A percentile compares a stretch with the other conserved stretches of the same genome.
phyloP scores from a whole-genome alignment of 2,329 filamentous ascomycete species.

The Cordyceps pruinosa region DNA sequence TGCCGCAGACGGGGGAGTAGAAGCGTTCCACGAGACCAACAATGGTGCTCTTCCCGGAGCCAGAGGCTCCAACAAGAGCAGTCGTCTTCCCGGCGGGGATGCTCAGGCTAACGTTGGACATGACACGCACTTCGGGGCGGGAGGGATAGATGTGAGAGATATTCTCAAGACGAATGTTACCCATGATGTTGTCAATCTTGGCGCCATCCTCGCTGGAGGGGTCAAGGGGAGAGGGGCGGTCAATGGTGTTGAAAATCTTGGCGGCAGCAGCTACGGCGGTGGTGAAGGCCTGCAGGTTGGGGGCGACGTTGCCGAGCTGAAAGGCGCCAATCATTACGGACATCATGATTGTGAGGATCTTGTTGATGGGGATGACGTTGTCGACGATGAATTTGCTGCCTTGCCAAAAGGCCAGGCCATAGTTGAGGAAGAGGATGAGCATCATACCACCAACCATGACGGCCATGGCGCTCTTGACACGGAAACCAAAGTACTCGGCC shows the following conservation, averaged over 20 bases:
- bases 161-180: conserved; percentile 71
- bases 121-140: conserved; percentile 80
- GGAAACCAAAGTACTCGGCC: conserved; percentile 71
- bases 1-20: conserved; percentile 79
- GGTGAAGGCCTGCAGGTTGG: conserved; percentile 80
- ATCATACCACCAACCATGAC: conserved; percentile 82
- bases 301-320: conserved; percentile 78
- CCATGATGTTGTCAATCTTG: conserved; percentile 65
- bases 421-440: conserved; percentile 77
- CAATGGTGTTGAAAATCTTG: conserved; percentile 93
- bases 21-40: conserved; percentile 90
- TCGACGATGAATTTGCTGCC: conserved; percentile 67
- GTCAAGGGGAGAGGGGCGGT: conserved; percentile 78
- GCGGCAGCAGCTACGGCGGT: conserved; percentile 74
- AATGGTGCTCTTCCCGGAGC: conserved; percentile 91
- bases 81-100: conserved; percentile 89
- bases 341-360: conserved; percentile 80
- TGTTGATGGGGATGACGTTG: conserved; percentile 57
- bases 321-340: conserved; percentile 90
- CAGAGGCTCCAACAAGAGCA: conserved; percentile 87
- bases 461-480: conserved; percentile 64
- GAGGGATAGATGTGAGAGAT: conserved; percentile 94
- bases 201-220: conserved; percentile 63
- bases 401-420: conserved; percentile 83
- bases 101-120: conserved; percentile 71